Base-by-base conservation (phyloP, 371 early-diverging fungal species). In the Mucor mucedo region DNA sequence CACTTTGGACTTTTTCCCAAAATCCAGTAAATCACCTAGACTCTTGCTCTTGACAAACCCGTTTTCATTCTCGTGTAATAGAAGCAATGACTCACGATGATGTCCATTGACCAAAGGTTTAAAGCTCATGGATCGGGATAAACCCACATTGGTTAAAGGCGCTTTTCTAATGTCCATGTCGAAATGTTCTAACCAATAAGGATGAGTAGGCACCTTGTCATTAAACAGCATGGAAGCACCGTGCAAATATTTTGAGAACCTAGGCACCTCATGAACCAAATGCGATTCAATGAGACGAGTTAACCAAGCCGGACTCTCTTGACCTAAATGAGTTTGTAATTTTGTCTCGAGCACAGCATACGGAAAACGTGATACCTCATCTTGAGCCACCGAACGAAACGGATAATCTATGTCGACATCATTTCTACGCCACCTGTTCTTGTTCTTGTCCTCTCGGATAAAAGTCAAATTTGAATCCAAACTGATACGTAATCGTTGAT, bases 321-420 rank as follows among this genome's bases (percentile, higher is more conserved):
- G 81, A 27, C 97, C 98, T 27, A 89, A 75, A 80, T 98, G 96
- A 5, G 93, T 94, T 72, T 98, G 96, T 27, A 99, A 79, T 79
- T 99, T 99, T 55, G 99, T 94, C 72, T 99, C 99, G 27, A 99
- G 79, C 29, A 99, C 85, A 33, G 98, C 99, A 71, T 97, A 97
- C 13, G 99, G 99, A 82, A 99, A 99, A 16, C 88, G 79, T 47
- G 87, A 83, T 30, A 95, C 87, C 56, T 98, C 98, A 10, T 83
- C 78, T 14, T 88, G 87, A 8, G 85, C 79, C 35, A 98, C 78
- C 41, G 92, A 82, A n/a, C 87, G 78, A 76, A 98, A 99, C 4
- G 98, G 98, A 71, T 91, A 92, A 54, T 93, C 90, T 40, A 91
- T 91, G 11, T 91, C 93, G 58, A 93, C 87, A 73, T 98, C 98